Conservation (phyloP, 257 asterid species). For the Solanum boliviense region DNA sequence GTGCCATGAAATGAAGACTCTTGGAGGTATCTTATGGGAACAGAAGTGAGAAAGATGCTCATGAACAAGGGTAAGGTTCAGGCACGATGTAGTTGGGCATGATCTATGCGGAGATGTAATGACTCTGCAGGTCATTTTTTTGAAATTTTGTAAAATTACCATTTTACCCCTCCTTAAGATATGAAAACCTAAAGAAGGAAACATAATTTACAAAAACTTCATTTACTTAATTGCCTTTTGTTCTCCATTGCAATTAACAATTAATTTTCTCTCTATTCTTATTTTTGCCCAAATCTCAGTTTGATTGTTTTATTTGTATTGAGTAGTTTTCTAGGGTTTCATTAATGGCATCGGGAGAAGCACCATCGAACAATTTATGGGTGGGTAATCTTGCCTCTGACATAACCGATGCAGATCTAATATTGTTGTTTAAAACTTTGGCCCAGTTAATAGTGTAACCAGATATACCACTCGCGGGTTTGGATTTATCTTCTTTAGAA, state of each 20-base stretch:
- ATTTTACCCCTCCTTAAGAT: neutral
- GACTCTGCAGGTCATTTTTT: neutral
- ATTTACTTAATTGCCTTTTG: neutral
- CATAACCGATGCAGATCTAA: neutral
- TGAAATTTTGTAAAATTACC: neutral
- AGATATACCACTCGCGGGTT: neutral
- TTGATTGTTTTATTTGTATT: neutral
- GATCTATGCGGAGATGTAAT: neutral
- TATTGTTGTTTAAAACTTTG: neutral
- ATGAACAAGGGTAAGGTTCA: neutral
- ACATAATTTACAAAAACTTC: neutral
- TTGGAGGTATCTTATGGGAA: neutral
- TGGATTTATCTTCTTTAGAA: no score
- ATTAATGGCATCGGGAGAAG: neutral
- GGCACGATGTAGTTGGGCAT: neutral
- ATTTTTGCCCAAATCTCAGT: neutral
- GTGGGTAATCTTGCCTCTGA: neutral
- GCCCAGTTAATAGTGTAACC: neutral
- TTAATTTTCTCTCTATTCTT: neutral
- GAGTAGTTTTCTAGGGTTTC: neutral
- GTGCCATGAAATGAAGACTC: neutral
- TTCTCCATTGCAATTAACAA: neutral
- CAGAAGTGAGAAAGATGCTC: neutral
- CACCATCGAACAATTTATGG: neutral
- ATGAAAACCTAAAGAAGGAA: neutral